Base-by-base conservation (phyloP, 2,329 filamentous ascomycete genomes). In the Zelopaecilomyces penicillatus region DNA sequence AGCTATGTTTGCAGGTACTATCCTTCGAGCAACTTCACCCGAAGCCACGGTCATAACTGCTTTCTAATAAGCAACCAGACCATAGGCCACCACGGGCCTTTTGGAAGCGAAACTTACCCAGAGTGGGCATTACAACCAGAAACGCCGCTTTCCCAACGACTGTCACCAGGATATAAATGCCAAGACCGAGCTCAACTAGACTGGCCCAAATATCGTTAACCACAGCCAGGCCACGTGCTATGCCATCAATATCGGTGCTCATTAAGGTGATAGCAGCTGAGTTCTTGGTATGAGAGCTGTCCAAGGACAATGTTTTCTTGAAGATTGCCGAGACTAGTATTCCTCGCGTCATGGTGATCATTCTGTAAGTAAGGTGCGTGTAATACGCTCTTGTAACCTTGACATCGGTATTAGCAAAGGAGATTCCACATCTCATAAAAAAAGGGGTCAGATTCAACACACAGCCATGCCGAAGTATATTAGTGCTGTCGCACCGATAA, bases 71-170 rank as follows among this genome's bases (percentile, higher is more conserved):
- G 19, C 19, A 19, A 19, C 19, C 19, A 19, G 19, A 19, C 19
- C 19, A 19, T 19, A 19, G 19, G 19, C 19, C 19, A 19, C 19
- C 19, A 19, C 19, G 19, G 19, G 19, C 3, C 19, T 19, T 19
- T 19, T 19, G 19, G 19, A 34, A 19, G 27, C 6, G 30, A 41
- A 30, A 45, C 41, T 39, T 30, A 46, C 54, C 42, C n/a, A 82
- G 87, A 47, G 83, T 80, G 3, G 86, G 86, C 46, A 89, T 89
- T 83, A 75, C 76, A 5, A 48, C 38, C 6, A 52, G 41, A 19
- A 48, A 45, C 8, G 41, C 39, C 8, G 47, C 45, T 3, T 10
- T 30, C 5, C 46, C 46, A 11, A 48, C 43, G n/a, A 42, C 28
- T 5, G 30, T 43, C 5, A 40, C 35, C 11, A 53, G 34, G 6